Base-by-base conservation (phyloP, 306 rosid genomes). In the Begonia masoniana region DNA sequence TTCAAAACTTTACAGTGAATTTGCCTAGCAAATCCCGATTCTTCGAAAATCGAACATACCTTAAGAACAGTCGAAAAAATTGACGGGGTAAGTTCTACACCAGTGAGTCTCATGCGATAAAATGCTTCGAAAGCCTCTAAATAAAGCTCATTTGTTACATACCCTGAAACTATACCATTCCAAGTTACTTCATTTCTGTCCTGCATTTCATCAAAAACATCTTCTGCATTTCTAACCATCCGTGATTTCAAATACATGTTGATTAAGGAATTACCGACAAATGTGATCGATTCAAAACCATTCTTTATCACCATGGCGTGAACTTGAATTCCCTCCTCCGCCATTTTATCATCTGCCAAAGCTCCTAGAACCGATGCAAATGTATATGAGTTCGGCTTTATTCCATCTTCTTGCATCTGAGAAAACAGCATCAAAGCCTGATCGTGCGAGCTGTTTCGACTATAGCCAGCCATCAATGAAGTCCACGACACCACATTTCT, bases 401-500 rank as follows among this genome's bases (percentile, higher is more conserved):
- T 60, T 8, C 84, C 89, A 41, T 74, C 77, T 24, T 47, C 41
- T 51, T 49, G 76, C 94, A 85, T 88, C 66, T 58, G 67, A 58
- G 47, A 55, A 56, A 88, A 76, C 48, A 79, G 54, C 16, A 68
- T 74, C 50, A 78, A 52, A 6, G 69, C 76, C 14, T 3, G 61
- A 43, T 58, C 75, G 15, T 69, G 66, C 61, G 68, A 58, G 24
- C 78, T 81, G 42, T 80, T 78, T 57, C 65, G 51, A 0, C 75
- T 74, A 69, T 80, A 88, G 39, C 95, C 95, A 0, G 83, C 53
- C 2, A 85, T 58, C 75, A 88, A 60, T 7, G 95, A 81, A 41
- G 84, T 88, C 97, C 97, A 88, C 3, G 95, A 68, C 62, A 80
- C 88, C 41, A 82, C 83, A 80, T 82, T 82, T 57, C 68, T 80